Evolutionary conservation across 352 stramenopile genomes (phyloP).

Genomic region (Phytophthora kernoviae): DNA sequence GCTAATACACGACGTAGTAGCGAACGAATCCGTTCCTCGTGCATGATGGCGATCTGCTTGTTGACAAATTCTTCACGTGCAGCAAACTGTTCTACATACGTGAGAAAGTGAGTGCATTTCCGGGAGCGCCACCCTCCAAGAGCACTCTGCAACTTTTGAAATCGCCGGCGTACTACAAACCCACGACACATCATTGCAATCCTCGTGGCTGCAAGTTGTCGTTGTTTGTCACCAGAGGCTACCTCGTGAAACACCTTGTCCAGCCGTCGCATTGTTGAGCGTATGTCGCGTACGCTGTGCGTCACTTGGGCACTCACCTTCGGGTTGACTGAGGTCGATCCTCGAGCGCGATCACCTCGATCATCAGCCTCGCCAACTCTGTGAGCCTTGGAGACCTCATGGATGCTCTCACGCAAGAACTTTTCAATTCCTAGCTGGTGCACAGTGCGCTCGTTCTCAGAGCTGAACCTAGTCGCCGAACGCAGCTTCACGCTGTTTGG

Average conservation of each 20-base stretch:
- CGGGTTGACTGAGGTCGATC: conserved; percentile 23
- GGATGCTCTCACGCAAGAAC: conserved; percentile 52
- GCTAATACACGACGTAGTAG: conserved; percentile 57
- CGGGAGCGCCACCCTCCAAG: conserved; percentile 60
- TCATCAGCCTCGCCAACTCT: conserved; percentile 1
- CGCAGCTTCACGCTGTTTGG: conserved; percentile 6
- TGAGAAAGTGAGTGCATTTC: conserved; percentile 43
- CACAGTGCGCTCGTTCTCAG: conserved; percentile 12
- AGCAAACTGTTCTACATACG: conserved; percentile 67
- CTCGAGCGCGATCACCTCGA: background rate
- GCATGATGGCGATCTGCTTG: conserved; percentile 50
- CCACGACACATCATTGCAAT: conserved; percentile 58
- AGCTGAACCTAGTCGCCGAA: too few species aligned
- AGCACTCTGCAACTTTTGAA: conserved; percentile 41
- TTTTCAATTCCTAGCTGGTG: conserved; percentile 53
- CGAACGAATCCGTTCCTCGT: conserved; percentile 37
- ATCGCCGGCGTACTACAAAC: conserved; percentile 61
- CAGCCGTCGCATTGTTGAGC: conserved; percentile 63
- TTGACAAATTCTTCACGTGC: conserved; percentile 70
- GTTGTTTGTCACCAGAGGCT: conserved; percentile 73
- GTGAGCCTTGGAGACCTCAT: conserved; percentile 42
- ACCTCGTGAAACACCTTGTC: conserved; percentile 84
- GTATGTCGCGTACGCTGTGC: conserved; percentile 61
- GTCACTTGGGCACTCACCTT: conserved; percentile 56
- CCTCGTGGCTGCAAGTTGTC: conserved; percentile 68